These are phyloP conservation scores for Phytophthora kernoviae DNA, from an alignment of 352 stramenopile genomes.

Conservation along the genomic window DNA sequence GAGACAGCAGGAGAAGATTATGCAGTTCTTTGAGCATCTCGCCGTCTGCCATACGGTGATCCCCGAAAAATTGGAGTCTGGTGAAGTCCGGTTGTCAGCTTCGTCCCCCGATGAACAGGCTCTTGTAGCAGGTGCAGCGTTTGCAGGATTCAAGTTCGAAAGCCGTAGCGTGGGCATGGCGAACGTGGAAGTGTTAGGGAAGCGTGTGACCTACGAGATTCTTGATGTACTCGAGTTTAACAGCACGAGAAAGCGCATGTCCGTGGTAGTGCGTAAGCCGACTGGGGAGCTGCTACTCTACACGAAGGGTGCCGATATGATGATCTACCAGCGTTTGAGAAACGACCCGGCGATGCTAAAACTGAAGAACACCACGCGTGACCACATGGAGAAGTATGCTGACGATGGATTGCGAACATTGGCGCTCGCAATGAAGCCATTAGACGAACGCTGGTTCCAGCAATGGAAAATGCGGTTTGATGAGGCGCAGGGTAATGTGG, in stretches of 20 bases:
- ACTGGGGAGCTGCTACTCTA: conserved; percentile 68
- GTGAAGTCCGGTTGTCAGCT: conserved; percentile 67
- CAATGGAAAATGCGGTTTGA: conserved; percentile 81
- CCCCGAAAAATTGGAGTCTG: conserved; percentile 66
- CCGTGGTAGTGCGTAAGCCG: conserved; percentile 62
- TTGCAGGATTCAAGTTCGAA: conserved; percentile 75
- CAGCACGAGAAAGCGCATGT: conserved; percentile 82
- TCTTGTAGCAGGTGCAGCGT: conserved; percentile 73
- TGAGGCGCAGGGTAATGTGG: conserved; percentile 65
- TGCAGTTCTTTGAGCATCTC: conserved; percentile 86
- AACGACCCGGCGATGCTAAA: conserved; percentile 52
- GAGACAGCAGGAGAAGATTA: conserved; percentile 52
- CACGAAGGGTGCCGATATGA: conserved; percentile 93
- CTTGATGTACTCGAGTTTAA: conserved; percentile 83
- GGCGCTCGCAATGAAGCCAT: conserved; percentile 69
- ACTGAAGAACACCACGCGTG: conserved; percentile 62
- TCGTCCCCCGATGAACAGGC: conserved; percentile 89
- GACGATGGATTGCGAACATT: conserved; percentile 87
- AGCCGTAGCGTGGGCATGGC: conserved; percentile 58
- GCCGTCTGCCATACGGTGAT: conserved; percentile 88
- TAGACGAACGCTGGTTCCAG: conserved; percentile 75
- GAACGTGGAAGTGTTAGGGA: conserved; percentile 51
- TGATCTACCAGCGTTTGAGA: conserved; percentile 87
- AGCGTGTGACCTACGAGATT: conserved; percentile 60
- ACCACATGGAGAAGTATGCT: conserved; percentile 86